Conservation (phyloP, 2,329 filamentous ascomycete species). For the Claviceps monticola region DNA sequence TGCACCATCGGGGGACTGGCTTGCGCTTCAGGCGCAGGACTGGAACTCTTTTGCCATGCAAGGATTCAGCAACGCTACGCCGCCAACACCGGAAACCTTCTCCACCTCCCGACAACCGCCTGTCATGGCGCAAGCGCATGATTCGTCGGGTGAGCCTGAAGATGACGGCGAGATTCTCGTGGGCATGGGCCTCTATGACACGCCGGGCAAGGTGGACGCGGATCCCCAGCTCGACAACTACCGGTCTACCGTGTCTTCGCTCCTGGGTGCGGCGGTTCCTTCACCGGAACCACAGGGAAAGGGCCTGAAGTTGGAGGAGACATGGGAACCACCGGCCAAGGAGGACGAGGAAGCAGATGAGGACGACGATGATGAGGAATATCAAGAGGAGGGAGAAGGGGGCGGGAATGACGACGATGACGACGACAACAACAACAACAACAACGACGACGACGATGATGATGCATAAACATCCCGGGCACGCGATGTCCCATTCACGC, state of each 20-base stretch:
- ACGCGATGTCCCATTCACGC: too few relatives aligned
- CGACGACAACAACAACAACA: too few relatives aligned
- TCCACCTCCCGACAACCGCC: conserved; percentile 36
- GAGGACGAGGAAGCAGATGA: conserved; percentile 33
- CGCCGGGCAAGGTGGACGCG: conserved; percentile 42
- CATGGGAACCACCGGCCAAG: conserved; percentile 57
- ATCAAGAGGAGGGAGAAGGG: conserved; percentile 12
- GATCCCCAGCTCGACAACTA: conserved; percentile 40
- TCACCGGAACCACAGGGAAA: conserved; percentile 43
- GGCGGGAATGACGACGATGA: neutral
- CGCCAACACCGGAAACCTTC: conserved; percentile 47
- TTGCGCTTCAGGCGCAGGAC: conserved; percentile 9
- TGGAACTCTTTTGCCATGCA: conserved; percentile 35
- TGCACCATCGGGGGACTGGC: too few relatives aligned
- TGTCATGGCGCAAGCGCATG: conserved; percentile 33
- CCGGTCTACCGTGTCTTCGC: conserved; percentile 36
- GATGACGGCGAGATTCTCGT: conserved; percentile 60
- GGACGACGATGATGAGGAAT: conserved; percentile 19
- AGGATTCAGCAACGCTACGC: conserved; percentile 34
- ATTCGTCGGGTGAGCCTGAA: conserved; percentile 35
- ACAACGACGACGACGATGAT: too few relatives aligned
- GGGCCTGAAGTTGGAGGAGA: conserved; percentile 69
- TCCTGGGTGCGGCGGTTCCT: conserved; percentile 37
- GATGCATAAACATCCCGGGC: too few relatives aligned
- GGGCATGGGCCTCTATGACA: conserved; percentile 72